These are phyloP conservation scores for Fusarium domesticum DNA, from an alignment of 2,329 filamentous ascomycete genomes.

Conservation along the genomic window DNA sequence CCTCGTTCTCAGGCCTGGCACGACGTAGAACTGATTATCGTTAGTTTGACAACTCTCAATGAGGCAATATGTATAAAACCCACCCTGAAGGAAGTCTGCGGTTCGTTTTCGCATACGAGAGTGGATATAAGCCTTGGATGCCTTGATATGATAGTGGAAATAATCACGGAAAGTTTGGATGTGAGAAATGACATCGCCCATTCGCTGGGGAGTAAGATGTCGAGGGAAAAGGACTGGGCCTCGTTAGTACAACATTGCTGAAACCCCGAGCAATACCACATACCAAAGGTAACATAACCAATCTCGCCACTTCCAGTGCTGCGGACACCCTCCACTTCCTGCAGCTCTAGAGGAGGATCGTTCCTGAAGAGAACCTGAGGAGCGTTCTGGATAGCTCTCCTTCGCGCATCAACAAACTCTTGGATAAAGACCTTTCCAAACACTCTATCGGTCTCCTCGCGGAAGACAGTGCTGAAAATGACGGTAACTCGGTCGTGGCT, in stretches of 20 bases:
- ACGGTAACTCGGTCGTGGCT: constrained; percentile 96
- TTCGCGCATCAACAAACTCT: constrained; percentile 95
- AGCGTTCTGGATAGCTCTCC: constrained; percentile 95
- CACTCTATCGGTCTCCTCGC: constrained; percentile 94
- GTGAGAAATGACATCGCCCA: constrained; percentile 94
- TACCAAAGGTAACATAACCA: constrained; percentile 98
- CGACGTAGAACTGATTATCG: constrained; percentile 75
- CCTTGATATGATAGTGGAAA: constrained; percentile 99
- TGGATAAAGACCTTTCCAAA: constrained; percentile 98
- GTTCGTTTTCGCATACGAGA: constrained; percentile 96
- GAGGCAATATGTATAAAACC: constrained; percentile 25
- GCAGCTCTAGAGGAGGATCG: constrained; percentile 87
- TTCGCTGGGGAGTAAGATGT: constrained; percentile 84
- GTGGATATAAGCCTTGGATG: constrained; percentile 98
- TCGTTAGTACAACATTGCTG: constrained; percentile 18
- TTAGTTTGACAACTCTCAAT: constrained; percentile 23
- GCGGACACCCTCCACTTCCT: constrained; percentile 79
- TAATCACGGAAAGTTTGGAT: constrained; percentile 99
- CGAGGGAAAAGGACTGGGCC: constrained; percentile 83
- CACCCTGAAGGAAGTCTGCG: constrained; percentile 96
- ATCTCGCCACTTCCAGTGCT: constrained; percentile 77
- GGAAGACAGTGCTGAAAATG: constrained; percentile 97
- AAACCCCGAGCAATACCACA: not conserved
- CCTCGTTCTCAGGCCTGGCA: constrained; percentile 91
- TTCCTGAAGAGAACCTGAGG: constrained; percentile 96